phyloP scores from a whole-genome alignment of 2,329 filamentous ascomycete species.

The Fusarium duplospermum region DNA sequence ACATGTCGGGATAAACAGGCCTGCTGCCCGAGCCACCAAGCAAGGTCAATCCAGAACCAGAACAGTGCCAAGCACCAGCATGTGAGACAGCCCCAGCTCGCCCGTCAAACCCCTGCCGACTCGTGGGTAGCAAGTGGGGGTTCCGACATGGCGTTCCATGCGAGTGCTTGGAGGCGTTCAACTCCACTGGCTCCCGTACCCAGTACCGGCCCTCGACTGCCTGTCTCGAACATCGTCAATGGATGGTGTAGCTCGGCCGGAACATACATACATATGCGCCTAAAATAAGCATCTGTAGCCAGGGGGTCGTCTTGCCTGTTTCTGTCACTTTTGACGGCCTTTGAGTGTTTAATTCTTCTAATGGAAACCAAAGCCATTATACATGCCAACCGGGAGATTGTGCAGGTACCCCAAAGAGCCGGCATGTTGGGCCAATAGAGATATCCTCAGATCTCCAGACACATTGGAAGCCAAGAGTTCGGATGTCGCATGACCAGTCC shows the following conservation, averaged over 20 bases:
- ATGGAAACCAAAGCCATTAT: constrained; percentile 29
- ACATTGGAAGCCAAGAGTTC: constrained; percentile 3
- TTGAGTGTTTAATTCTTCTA: constrained; percentile 43
- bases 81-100: constrained; percentile 29
- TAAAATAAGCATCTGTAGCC: constrained; percentile 44
- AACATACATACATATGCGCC: constrained; percentile 33
- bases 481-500: constrained; percentile 13
- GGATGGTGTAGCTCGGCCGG: constrained; percentile 20
- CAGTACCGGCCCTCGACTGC: constrained; percentile 23
- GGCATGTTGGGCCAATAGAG: background rate
- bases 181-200: constrained; percentile 29
- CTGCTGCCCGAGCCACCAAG: constrained; percentile 18
- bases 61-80: constrained; percentile 19
- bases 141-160: constrained; percentile 40
- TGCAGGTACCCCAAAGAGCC: background rate
- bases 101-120: constrained; percentile 36
- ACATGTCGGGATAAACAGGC: constrained; percentile 39
- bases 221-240: constrained; percentile 35
- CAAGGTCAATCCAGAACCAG: constrained; percentile 5
- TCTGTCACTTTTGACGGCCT: constrained; percentile 19
- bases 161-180: constrained; percentile 38
- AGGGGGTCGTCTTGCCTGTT: constrained; percentile 31
- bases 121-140: constrained; percentile 44
- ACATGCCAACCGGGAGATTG: constrained; percentile 1
- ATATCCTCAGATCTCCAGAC: background rate